Conservation (phyloP, 345 rosid genomes). For the Rhodamnia argentea region DNA sequence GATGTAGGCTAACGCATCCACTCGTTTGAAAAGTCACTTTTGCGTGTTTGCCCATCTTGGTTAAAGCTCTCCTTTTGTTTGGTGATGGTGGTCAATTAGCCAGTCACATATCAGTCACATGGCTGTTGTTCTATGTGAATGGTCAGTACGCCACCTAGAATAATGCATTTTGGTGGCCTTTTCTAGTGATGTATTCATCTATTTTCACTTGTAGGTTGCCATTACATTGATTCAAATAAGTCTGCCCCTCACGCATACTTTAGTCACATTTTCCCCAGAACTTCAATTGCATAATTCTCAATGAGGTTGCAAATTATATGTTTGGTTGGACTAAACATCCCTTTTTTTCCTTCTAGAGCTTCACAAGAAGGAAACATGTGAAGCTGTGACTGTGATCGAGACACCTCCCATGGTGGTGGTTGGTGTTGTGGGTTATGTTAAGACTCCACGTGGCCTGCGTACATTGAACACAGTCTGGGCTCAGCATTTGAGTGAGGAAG, state of each 20-base stretch:
- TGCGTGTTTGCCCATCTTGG: neutral
- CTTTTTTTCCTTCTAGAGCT: slow-evolving; percentile 10
- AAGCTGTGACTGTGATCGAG: slow-evolving; percentile 30
- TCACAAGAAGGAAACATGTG: slow-evolving; percentile 38
- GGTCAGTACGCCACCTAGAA: neutral
- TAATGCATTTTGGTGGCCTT: neutral
- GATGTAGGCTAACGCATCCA: neutral
- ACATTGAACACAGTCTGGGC: slow-evolving; percentile 34
- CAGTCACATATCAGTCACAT: neutral
- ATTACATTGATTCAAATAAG: neutral
- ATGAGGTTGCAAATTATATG: neutral
- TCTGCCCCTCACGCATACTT: neutral
- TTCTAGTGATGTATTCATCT: neutral
- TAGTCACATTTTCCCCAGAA: neutral
- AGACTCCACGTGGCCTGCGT: slow-evolving; percentile 29
- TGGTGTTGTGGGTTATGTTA: slow-evolving; percentile 32
- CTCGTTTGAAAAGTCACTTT: neutral
- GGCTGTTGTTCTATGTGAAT: neutral
- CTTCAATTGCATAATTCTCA: neutral
- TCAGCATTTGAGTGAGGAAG: slow-evolving; percentile 32
- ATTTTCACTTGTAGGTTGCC: neutral
- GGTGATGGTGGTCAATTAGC: neutral
- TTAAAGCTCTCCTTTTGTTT: neutral
- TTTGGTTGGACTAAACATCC: neutral
- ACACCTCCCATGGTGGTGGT: slow-evolving; percentile 33